phyloP scores from a whole-genome alignment of 225 moss, liverwort and hornwort species.

The Sphagnum contortum region DNA sequence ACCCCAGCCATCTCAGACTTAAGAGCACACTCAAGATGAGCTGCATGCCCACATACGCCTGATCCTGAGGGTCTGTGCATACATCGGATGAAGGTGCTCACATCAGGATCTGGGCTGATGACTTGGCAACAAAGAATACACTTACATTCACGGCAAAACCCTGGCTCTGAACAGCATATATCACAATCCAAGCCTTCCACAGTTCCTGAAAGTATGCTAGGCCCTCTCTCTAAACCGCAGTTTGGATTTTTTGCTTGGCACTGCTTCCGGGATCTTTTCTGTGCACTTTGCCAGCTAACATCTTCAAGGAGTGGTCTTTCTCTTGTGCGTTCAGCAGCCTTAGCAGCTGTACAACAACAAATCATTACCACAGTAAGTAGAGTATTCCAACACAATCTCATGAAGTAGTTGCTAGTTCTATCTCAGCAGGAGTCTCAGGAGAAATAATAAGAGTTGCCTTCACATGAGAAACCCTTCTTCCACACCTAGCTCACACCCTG shows the following conservation, averaged over 20 bases:
- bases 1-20: slow-evolving; percentile 55
- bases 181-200: slow-evolving; percentile 31
- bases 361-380: background rate
- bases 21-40: slow-evolving; percentile 78
- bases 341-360: slow-evolving; percentile 17
- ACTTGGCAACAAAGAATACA: slow-evolving; percentile 66
- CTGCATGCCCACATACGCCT: slow-evolving; percentile 65
- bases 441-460: background rate
- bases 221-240: slow-evolving; percentile 41
- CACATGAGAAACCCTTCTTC: too few relatives aligned
- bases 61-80: slow-evolving; percentile 28
- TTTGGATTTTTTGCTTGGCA: slow-evolving; percentile 52
- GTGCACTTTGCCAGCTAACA: slow-evolving; percentile 7
- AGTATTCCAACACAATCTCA: background rate
- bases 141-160: slow-evolving; percentile 68
- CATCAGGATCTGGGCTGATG: slow-evolving; percentile 36
- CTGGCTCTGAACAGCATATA: slow-evolving; percentile 68
- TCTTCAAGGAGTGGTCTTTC: slow-evolving; percentile 14
- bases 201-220: slow-evolving; percentile 14
- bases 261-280: slow-evolving; percentile 33
- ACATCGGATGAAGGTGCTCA: slow-evolving; percentile 49
- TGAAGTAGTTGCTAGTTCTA: background rate
- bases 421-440: background rate
- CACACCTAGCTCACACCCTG: too few relatives aligned
- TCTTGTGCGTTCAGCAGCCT: slow-evolving; percentile 34